Conservation (phyloP, 179 eudicot genomes). For the Silene vulgaris region DNA sequence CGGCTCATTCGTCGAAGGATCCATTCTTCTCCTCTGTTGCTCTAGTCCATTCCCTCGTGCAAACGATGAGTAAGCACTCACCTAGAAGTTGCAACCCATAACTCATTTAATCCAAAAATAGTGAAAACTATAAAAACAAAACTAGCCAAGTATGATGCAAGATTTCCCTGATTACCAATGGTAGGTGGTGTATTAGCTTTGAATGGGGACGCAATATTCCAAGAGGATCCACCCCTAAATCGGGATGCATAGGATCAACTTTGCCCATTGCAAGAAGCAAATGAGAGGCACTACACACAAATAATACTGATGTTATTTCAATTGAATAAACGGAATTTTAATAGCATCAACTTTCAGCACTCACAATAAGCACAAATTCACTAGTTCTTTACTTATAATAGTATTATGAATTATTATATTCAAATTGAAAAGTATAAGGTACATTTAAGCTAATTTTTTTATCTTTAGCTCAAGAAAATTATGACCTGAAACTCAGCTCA, state of each 20-base stretch:
- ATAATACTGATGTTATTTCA: slow-evolving; percentile 9
- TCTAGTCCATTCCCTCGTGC: slow-evolving; percentile 75
- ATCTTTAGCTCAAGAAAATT: no score
- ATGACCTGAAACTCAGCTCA: no score
- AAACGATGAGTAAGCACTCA: slow-evolving; percentile 88
- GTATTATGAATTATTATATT: no score
- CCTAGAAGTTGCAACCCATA: slow-evolving; percentile 37
- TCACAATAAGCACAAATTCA: no score
- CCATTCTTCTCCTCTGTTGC: slow-evolving; percentile 79
- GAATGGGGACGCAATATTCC: slow-evolving; percentile 73
- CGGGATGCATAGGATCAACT: slow-evolving; percentile 82
- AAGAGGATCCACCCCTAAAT: slow-evolving; percentile 73
- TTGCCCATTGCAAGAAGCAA: slow-evolving; percentile 95
- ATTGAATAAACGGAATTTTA: background rate
- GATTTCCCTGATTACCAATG: slow-evolving; percentile 54
- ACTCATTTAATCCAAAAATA: slow-evolving; percentile 8
- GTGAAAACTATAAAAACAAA: background rate
- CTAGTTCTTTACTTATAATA: no score
- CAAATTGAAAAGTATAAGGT: no score
- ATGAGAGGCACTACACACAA: slow-evolving; percentile 73
- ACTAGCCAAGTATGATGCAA: slow-evolving; percentile 10
- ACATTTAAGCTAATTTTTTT: no score
- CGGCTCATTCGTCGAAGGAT: slow-evolving; percentile 81
- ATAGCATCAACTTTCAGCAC: background rate
- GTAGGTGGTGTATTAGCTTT: slow-evolving; percentile 75